Evolutionary conservation across 768 basidiomycete species (phyloP).

Genomic region (Tricholoma matsutake): DNA sequence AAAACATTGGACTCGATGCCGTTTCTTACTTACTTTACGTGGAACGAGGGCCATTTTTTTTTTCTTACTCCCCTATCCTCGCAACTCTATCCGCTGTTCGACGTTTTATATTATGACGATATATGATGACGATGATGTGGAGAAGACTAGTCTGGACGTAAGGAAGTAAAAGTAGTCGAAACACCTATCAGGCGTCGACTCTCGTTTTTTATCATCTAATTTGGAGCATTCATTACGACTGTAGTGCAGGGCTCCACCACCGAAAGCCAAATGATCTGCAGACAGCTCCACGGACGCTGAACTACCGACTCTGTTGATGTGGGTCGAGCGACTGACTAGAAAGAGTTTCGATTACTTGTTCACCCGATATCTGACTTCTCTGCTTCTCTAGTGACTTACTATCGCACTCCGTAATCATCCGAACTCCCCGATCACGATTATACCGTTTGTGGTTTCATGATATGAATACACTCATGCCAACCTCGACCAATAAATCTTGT

Average conservation of each 20-base stretch:
- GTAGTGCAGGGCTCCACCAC: too few relatives aligned
- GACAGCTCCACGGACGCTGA: background rate
- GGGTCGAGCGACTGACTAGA: background rate
- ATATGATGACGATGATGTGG: too few relatives aligned
- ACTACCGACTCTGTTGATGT: background rate
- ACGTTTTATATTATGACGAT: too few relatives aligned
- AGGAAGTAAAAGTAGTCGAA: too few relatives aligned
- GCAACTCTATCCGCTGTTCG: too few relatives aligned
- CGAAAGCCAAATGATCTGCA: background rate
- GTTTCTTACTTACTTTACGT: too few relatives aligned
- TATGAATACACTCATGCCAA: too few relatives aligned
- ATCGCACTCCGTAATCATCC: background rate
- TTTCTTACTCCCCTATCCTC: too few relatives aligned
- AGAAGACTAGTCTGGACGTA: too few relatives aligned
- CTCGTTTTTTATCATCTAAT: background rate
- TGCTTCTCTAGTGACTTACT: background rate
- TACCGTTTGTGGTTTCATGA: background rate
- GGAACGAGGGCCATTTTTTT: too few relatives aligned
- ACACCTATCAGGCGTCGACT: background rate
- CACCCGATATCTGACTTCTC: background rate
- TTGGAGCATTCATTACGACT: background rate
- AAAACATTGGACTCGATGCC: too few relatives aligned
- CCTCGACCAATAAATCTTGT: background rate
- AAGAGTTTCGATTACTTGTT: background rate
- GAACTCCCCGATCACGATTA: background rate